Conservation (phyloP, 2,329 filamentous ascomycete genomes). For the Colletotrichum nymphaeae region DNA sequence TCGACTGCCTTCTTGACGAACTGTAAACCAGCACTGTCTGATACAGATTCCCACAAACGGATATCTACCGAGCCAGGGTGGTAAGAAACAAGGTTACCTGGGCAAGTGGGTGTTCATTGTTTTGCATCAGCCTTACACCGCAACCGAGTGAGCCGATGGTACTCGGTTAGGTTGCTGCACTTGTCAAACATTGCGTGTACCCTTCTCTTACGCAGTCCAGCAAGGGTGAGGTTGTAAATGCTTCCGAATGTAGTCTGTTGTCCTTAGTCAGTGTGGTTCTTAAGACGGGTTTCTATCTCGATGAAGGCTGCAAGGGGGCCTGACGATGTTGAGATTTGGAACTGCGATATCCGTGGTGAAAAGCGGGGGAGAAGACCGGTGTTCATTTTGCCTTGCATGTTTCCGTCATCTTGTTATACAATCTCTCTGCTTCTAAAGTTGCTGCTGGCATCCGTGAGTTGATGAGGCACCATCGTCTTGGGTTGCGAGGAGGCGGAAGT, state of each 20-base stretch:
- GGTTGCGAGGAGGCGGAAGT: no score
- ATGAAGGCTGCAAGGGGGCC: not conserved
- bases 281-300: not conserved
- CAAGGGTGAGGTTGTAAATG: not conserved
- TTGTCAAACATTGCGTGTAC: not conserved
- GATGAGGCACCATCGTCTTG: no score
- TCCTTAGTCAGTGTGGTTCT: not conserved
- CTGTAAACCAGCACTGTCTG: not conserved
- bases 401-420: no score
- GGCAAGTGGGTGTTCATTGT: not conserved
- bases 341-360: not conserved
- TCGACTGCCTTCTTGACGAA: not conserved
- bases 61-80: not conserved
- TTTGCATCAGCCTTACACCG: slow-evolving; percentile 14
- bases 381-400: not conserved
- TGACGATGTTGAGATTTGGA: not conserved
- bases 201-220: not conserved
- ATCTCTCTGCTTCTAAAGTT: no score
- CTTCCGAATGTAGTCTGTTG: not conserved
- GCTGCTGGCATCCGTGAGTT: no score
- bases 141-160: not conserved
- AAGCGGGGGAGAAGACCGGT: not conserved
- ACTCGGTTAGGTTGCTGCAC: not conserved
- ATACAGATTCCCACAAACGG: not conserved
- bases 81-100: not conserved